Base-by-base conservation (phyloP, 176 grass and related monocot genomes). In the Eragrostis curvula region DNA sequence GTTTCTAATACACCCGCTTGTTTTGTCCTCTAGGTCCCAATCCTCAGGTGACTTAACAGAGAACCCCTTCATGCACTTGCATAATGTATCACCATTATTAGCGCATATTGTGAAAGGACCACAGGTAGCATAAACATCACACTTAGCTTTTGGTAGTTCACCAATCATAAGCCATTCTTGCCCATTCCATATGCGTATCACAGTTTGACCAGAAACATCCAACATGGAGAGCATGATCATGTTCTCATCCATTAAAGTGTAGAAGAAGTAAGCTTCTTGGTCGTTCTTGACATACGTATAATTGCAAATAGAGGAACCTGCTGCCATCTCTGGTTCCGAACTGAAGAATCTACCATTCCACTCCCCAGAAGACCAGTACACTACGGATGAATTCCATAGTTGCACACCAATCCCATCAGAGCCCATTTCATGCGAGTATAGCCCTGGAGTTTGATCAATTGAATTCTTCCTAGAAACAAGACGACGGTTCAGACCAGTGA, bases 31-130 rank as follows among this genome's bases (percentile, higher is more conserved):
- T 17, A 83, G 24, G 12, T 68, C 68, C 85, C 84, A 90, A 27
- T 82, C 56, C n/a, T 8, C 16, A 0, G 28, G 77, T n/a, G 65
- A 53, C 88, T 67, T 51, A 88, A 62, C n/a, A n/a, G n/a, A n/a
- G n/a, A n/a, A n/a, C n/a, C n/a, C n/a, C n/a, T n/a, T n/a, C n/a
- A n/a, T n/a, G 58, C 91, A 94, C 5, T 62, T 45, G 73, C 91
- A 93, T 0, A 55, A 17, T n/a, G 23, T 15, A 44, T 25, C 10
- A 7, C 2, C 24, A 29, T 21, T 66, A 5, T 72, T 75, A 61
- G 64, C 73, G 66, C 88, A 94, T 46, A 69, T 58, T 17, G 83
- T 85, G 56, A 78, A 94, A 74, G 92, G 64, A 23, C 92, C 92
- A 55, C 86, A 94, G 9, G 79, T 18, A 30, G 69, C 83, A 55